phyloP scores from a whole-genome alignment of 202 grass and related monocot genomes.

The Panicum hallii region DNA sequence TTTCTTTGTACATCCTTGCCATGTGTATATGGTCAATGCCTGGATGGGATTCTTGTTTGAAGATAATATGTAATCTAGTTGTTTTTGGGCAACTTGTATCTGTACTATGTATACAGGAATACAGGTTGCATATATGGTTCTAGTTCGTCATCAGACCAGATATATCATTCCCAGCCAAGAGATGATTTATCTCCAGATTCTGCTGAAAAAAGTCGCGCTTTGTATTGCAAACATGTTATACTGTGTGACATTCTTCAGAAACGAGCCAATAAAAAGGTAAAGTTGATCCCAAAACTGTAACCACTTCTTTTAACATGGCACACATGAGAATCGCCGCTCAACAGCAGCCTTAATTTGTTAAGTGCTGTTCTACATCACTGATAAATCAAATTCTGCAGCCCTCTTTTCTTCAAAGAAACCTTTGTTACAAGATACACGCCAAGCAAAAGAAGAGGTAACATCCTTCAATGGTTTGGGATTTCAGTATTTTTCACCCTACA shows the following conservation, averaged over 20 bases:
- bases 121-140: slow-evolving; percentile 50
- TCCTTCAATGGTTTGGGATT: slow-evolving; percentile 22
- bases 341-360: neutral
- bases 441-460: slow-evolving; percentile 81
- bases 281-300: slow-evolving; percentile 26
- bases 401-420: slow-evolving; percentile 78
- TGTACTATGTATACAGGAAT: slow-evolving; percentile 51
- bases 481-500: slow-evolving; percentile 8
- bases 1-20: slow-evolving; percentile 6
- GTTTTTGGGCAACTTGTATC: slow-evolving; percentile 20
- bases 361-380: slow-evolving; percentile 28
- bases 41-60: slow-evolving; percentile 20
- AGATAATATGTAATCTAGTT: slow-evolving; percentile 12
- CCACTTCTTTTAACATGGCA: slow-evolving; percentile 23
- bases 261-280: slow-evolving; percentile 67
- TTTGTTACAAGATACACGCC: slow-evolving; percentile 76
- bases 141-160: slow-evolving; percentile 62
- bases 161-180: slow-evolving; percentile 58
- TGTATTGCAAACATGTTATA: slow-evolving; percentile 70
- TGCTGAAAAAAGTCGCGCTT: slow-evolving; percentile 61
- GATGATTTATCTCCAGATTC: slow-evolving; percentile 53
- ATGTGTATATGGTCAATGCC: slow-evolving; percentile 23
- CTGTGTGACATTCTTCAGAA: slow-evolving; percentile 70
- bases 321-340: neutral
- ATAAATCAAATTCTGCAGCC: slow-evolving; percentile 65